phyloP scores from a whole-genome alignment of 2,329 filamentous ascomycete species.

The Aspergillus aculeatinus region DNA sequence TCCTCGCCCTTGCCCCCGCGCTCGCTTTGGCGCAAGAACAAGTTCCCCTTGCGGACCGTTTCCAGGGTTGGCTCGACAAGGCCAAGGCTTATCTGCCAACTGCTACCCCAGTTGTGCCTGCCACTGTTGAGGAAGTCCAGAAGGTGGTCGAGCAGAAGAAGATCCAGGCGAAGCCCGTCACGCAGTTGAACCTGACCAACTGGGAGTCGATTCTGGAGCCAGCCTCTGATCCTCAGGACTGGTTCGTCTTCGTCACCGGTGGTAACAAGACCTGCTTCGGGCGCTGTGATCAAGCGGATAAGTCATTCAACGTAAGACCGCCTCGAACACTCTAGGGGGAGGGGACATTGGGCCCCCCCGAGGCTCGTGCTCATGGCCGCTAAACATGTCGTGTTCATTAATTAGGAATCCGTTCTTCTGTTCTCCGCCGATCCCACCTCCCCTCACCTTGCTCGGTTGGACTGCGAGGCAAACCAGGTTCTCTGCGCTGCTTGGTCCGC shows the following conservation, averaged over 20 bases:
- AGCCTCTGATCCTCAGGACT: conserved; percentile 48
- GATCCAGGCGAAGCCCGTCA: conserved; percentile 52
- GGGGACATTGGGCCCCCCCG: background rate
- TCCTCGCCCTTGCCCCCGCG: conserved; percentile 50
- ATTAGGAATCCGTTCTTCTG: conserved; percentile 53
- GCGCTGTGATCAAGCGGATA: conserved; percentile 54
- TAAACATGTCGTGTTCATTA: conserved; percentile 10
- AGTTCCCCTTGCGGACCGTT: conserved; percentile 49
- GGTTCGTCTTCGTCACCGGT: conserved; percentile 62
- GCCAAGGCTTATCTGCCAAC: conserved; percentile 58
- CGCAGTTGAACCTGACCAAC: conserved; percentile 56
- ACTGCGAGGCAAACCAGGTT: conserved; percentile 59
- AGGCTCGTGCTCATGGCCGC: conserved; percentile 3
- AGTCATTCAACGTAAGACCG: conserved; percentile 50
- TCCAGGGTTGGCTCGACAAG: conserved; percentile 50
- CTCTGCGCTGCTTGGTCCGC: conserved; percentile 63
- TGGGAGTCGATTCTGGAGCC: conserved; percentile 55
- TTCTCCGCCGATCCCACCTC: conserved; percentile 54
- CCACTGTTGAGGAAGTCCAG: conserved; percentile 23
- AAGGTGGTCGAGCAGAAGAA: conserved; percentile 48
- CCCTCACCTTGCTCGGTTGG: conserved; percentile 57
- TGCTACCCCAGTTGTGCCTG: conserved; percentile 37
- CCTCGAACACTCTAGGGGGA: conserved; percentile 1
- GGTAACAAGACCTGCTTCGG: conserved; percentile 66
- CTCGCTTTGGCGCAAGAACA: conserved; percentile 59